Evolutionary conservation across 495 filamentous ascomycete species (phyloP), one percentile per base, ranked within the genome.

Genomic region (Penicillium macrosclerotiorum): DNA sequence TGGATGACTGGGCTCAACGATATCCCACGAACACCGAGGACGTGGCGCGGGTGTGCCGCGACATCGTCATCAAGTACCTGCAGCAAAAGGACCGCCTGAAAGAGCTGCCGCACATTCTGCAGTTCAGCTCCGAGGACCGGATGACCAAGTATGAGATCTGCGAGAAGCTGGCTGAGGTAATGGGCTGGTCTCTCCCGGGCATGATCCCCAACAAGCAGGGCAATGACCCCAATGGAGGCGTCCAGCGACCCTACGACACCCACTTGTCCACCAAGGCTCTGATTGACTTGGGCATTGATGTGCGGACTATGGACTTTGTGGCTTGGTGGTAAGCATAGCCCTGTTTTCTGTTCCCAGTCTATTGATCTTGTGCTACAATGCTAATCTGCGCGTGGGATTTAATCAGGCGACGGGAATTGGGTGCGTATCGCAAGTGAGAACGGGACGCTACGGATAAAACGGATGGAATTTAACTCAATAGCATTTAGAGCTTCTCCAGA

Each of bases 141-240:
- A 86, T 83, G 69, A 96, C 91, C 34, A 96, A 96, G 72, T 96
- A 91, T 60, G 82, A 91, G 65, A 95, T 96, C 33, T 91, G 86
- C 60, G 69, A 90, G 69, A 69, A 80, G 14, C 79, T 96, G 57
- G 86, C 81, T 12, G 82, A 90, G 49, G 88, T 96, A 44, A 76
- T 92, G 71, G 89, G 88, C 1, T 62, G 94, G 38, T 73, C 86
- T 6, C 66, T 90, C n/a, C 75, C 79, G 26, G 77, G 80, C 19
- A 84, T 96, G 65, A 73, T 78, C 49, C 68, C 81, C 8, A 89
- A 89, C 54, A 76, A 84, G 42, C 75, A 90, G 57, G 85, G 83
- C 4, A 86, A 89, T 55, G 87, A 92, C 42, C 86, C 85, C 19
- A 83, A 81, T 27, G 82, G 82, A 20, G 72, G 75, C 17, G 88